Evolutionary conservation across 495 filamentous ascomycete genomes (phyloP).

Genomic region (Aspergillus ostianus): DNA sequence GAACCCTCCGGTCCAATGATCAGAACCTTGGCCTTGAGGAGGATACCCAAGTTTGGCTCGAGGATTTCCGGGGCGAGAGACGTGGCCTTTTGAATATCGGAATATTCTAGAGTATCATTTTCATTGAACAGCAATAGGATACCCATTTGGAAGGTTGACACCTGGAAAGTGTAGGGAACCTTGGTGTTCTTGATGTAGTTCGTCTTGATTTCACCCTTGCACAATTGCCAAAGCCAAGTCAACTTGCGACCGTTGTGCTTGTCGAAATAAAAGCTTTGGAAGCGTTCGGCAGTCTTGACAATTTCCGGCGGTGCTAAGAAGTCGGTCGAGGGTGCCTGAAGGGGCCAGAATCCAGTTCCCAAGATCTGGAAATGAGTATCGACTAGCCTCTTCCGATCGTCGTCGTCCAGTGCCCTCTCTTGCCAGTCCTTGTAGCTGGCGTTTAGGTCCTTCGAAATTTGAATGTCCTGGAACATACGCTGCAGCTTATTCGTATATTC

Average conservation of each 20-base stretch:
- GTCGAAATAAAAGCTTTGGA: slow-evolving; percentile 86
- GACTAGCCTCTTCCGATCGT: slow-evolving; percentile 57
- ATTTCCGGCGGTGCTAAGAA: slow-evolving; percentile 87
- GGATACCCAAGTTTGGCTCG: slow-evolving; percentile 77
- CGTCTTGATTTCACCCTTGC: slow-evolving; percentile 93
- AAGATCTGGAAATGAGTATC: slow-evolving; percentile 85
- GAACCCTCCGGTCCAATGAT: slow-evolving; percentile 63
- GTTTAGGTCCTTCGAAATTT: slow-evolving; percentile 97
- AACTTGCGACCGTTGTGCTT: slow-evolving; percentile 97
- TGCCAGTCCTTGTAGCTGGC: slow-evolving; percentile 73
- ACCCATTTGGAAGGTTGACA: slow-evolving; percentile 96
- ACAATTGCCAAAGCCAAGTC: slow-evolving; percentile 97
- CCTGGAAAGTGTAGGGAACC: slow-evolving; percentile 93
- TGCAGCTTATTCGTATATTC: slow-evolving; percentile 99
- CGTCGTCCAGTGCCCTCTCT: slow-evolving; percentile 58
- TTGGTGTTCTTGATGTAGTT: slow-evolving; percentile 88
- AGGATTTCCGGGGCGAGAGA: slow-evolving; percentile 74
- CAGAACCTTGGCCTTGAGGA: slow-evolving; percentile 89
- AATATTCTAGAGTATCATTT: slow-evolving; percentile 76
- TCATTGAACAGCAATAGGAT: slow-evolving; percentile 97
- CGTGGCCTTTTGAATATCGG: slow-evolving; percentile 80
- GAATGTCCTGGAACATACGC: slow-evolving; percentile 99
- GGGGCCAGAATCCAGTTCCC: slow-evolving; percentile 96
- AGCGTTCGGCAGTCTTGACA: slow-evolving; percentile 80
- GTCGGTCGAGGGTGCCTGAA: slow-evolving; percentile 76